phyloP scores from a whole-genome alignment of 2,329 filamentous ascomycete species.

The Fusarium sp. region DNA sequence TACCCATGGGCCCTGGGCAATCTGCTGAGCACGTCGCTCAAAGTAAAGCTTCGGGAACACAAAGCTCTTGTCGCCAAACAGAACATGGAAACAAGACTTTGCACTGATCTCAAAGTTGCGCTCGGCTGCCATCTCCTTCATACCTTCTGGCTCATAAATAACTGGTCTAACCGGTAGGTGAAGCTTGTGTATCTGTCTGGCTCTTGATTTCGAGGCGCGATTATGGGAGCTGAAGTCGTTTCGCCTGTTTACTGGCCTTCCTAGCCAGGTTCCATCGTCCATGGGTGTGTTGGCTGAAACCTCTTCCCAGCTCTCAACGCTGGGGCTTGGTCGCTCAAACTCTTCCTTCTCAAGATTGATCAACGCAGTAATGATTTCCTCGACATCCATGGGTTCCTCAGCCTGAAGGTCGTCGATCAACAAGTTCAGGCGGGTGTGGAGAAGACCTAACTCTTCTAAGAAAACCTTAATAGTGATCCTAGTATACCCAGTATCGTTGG shows the following conservation, averaged over 20 bases:
- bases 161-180: slow-evolving; percentile 85
- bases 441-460: slow-evolving; percentile 84
- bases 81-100: slow-evolving; percentile 93
- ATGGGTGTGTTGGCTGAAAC: slow-evolving; percentile 72
- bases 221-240: slow-evolving; percentile 52
- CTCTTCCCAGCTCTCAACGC: slow-evolving; percentile 92
- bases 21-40: slow-evolving; percentile 81
- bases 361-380: slow-evolving; percentile 77
- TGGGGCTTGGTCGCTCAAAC: slow-evolving; percentile 71
- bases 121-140: slow-evolving; percentile 80
- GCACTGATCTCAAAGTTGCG: slow-evolving; percentile 90
- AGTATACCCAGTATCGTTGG: slow-evolving; percentile 72
- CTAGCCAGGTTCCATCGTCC: slow-evolving; percentile 60
- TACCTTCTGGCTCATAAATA: slow-evolving; percentile 84
- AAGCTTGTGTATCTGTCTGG: slow-evolving; percentile 72
- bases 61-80: slow-evolving; percentile 96
- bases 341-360: slow-evolving; percentile 78
- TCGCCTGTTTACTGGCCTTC: slow-evolving; percentile 50
- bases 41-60: slow-evolving; percentile 93
- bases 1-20: slow-evolving; percentile 88
- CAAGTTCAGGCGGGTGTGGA: slow-evolving; percentile 87
- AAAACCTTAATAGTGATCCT: slow-evolving; percentile 93
- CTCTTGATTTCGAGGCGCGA: slow-evolving; percentile 48
- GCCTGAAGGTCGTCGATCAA: slow-evolving; percentile 84
- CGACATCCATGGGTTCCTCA: slow-evolving; percentile 74